Base-by-base conservation (phyloP, 2,329 filamentous ascomycete species). In the Epichloe elymi region DNA sequence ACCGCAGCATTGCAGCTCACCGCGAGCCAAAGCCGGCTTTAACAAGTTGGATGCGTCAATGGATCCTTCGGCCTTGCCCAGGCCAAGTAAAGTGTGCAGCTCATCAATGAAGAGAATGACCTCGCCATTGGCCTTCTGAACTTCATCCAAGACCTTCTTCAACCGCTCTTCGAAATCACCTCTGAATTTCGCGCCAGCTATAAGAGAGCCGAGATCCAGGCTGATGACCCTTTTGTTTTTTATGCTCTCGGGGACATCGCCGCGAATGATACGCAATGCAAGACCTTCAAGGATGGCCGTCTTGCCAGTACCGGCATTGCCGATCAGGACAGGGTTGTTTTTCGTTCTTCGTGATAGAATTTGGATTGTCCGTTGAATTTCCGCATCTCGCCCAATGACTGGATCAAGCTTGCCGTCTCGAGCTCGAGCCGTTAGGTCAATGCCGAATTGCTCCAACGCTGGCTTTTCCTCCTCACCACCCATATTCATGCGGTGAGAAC, bases 31-130 rank as follows among this genome's bases (percentile, higher is more conserved):
- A 0, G 91, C 89, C 26, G 93, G 93, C 67, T 97, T 98, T 45
- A 97, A 73, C 6, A 97, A 73, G 64, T 97, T 97, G 56, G 88
- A 95, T 0, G 93, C 93, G 70, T 98, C 93, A 55, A 97, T 95
- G 41, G 88, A 95, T 4, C 93, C 93, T 68, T 97, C 91, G 0
- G 89, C 88, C 67, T 97, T 97, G 19, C 93, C 93, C 5, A 97
- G 75, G 0, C 93, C 93, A 2, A 97, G 79, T 0, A 98, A 73
- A 1, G 85, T 95, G 64, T 98, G 93, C 40, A 97, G 71, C 64
- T 97, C 93, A 62, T 97, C 93, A 49, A 97, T 86, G 68, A 98
- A 97, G 3, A 98, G 74, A 42, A 98, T 95, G 4, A 97, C 85
- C 51, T 87, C 81, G 36, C 93, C 93, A 48, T 95, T 75, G 2